Evolutionary conservation across 192 early-diverging fungal genomes (phyloP), one percentile per base, ranked within the genome.

Genomic region (Backusella tuberculispora): DNA sequence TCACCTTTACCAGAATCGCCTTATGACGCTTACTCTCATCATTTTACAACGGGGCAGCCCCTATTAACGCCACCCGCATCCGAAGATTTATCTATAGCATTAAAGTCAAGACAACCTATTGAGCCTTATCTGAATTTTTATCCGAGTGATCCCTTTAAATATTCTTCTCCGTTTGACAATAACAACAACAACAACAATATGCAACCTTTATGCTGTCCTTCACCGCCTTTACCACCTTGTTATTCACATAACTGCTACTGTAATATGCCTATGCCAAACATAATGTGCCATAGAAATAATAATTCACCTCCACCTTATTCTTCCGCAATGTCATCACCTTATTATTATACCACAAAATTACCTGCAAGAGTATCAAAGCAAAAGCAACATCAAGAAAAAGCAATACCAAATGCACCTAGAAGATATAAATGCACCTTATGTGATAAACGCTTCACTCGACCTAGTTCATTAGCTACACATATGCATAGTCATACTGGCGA

Each of bases 401-500:
- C 10, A 29, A 42, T 38, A 45, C 10, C 64, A 34, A 26, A 24
- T 42, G 41, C 74, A 8, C 47, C 77, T 5, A 78, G 79, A 40
- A 53, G 80, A 44, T 81, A 81, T 65, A 78, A 79, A 63, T 81
- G 80, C 63, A 48, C 48, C 66, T 69, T 79, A 37, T 81, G 80
- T 70, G 63, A 50, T 8, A 81, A 81, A 73, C 69, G 77, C 12
- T 81, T 81, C 46, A 81, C 80, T n/a, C 66, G 80, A 14, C 80
- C 80, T 10, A 81, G 80, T 42, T 81, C 80, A 8, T 45, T 81
- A 38, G 56, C 68, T 2, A 81, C 80, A 43, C 80, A 81, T 43
- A 81, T 72, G 73, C 79, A 78, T 66, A 81, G 80, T 41, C 80
- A 81, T 53, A 81, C 80, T 14, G 80, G 80, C 41, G 80, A 81